Base-by-base conservation (phyloP, 1,284 basidiomycete species). In the Rhodotorula sp. region DNA sequence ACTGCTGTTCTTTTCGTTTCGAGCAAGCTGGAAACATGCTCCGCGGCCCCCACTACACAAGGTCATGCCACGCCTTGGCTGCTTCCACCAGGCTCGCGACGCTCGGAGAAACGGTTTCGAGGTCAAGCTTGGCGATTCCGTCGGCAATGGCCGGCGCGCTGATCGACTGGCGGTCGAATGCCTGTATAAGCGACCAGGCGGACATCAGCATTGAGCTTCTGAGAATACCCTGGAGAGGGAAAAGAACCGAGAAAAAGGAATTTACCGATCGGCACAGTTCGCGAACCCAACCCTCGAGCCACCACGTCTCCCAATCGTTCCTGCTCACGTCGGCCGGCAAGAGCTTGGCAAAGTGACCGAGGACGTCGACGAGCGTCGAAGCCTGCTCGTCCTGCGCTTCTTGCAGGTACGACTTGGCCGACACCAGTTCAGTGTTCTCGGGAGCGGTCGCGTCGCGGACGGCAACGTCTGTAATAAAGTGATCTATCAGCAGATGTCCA, bases 201-300 rank as follows among this genome's bases (percentile, higher is more conserved):
- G 17, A 14, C 37, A 12, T 30, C 30, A 53, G 42, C 24, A 14
- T 42, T 6, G 45, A 24, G 12, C 22, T 37, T 20, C 51, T 18
- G 24, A 29, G 26, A 26, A 4, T 20, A 1, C 54, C 22, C 2
- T n/a, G 24, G n/a, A 37, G 20, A 42, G 37, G 37, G 45, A 24
- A 4, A 3, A 42, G 3, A 0, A 6, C 1, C 30, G 37, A 49
- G 18, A 2, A 3, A 42, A 5, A 6, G 6, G 4, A 4, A 84
- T 88, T 77, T 70, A 93, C 91, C 79, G 82, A 84, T 78, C 91
- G 83, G 80, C 89, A 90, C 82, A 91, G 92, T 77, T 93, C 90
- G 69, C 89, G 84, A 77, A 89, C 92, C 91, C 91, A 93, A 8
- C 89, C 87, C 88, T 90, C 91, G 0, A 88, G 89, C 81, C 89